phyloP scores from a whole-genome alignment of 192 early-diverging fungal species.

The Phycomyces nitens region DNA sequence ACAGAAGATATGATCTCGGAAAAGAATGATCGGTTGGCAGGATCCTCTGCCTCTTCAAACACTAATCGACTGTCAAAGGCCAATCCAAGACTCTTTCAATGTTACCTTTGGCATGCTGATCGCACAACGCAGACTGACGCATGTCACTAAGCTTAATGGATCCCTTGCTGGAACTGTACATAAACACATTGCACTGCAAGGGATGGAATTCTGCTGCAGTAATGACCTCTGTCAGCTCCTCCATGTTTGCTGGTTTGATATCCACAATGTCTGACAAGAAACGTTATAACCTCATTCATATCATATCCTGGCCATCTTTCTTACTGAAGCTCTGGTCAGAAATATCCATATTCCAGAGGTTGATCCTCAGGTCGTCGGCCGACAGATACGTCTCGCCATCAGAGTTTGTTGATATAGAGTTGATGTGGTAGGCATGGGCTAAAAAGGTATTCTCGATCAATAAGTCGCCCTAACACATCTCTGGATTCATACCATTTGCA shows the following conservation, averaged over 20 bases:
- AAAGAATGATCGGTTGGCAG: conserved; percentile 95
- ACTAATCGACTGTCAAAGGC: conserved; percentile 41
- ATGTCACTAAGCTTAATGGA: conserved; percentile 97
- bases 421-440: conserved; percentile 99
- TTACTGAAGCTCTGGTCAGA: conserved; percentile 97
- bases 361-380: conserved; percentile 97
- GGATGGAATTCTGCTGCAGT: conserved; percentile 99
- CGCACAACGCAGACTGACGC: conserved; percentile 92
- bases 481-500: conserved; percentile 78
- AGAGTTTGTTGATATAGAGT: conserved; percentile 98
- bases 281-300: no score
- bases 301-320: conserved; percentile 1
- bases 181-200: conserved; percentile 90
- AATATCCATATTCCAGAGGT: conserved; percentile 97
- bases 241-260: conserved; percentile 99
- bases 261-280: conserved; percentile 99
- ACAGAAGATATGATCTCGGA: conserved; percentile 99
- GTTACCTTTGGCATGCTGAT: conserved; percentile 86
- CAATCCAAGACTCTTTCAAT: neutral
- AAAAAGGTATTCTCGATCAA: conserved; percentile 10
- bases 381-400: conserved; percentile 97
- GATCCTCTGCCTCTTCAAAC: conserved; percentile 95
- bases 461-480: no score
- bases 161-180: conserved; percentile 98
- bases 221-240: conserved; percentile 98